Evolutionary conservation across 2,329 filamentous ascomycete species (phyloP).

Genomic region (Phialemonium atrogriseum): DNA sequence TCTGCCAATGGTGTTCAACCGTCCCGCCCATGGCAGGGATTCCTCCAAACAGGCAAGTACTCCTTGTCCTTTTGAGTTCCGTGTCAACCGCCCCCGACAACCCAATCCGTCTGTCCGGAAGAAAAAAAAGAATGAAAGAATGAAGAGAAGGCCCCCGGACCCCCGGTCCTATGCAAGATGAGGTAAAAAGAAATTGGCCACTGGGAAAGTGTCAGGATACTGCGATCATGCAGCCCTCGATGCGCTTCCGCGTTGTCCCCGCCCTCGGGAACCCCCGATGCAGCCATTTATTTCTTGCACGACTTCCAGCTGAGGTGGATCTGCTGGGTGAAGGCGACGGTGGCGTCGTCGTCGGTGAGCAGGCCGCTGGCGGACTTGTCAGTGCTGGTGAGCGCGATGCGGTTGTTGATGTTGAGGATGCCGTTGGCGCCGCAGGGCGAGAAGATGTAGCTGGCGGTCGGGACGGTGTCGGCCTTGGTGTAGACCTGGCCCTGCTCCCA

Average conservation of each 20-base stretch:
- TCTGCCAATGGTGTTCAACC: conserved; percentile 2
- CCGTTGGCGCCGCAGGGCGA: conserved; percentile 35
- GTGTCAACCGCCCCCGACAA: conserved; percentile 8
- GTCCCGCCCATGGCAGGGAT: conserved; percentile 2
- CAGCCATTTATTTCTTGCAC: conserved; percentile 14
- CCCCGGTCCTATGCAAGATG: conserved; percentile 9
- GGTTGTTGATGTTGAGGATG: conserved; percentile 40
- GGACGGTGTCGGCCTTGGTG: conserved; percentile 35
- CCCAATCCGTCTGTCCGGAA: conserved; percentile 6
- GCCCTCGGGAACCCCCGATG: background rate
- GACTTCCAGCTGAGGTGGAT: conserved; percentile 29
- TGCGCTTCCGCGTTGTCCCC: background rate
- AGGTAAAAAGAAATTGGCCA: conserved; percentile 3
- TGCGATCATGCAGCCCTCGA: conserved; percentile 1
- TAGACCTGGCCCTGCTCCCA: conserved; percentile 36
- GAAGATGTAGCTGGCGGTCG: conserved; percentile 35
- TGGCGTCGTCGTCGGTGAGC: conserved; percentile 36
- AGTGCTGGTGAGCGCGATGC: conserved; percentile 29
- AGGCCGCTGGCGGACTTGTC: conserved; percentile 27
- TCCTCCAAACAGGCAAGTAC: conserved; percentile 2
- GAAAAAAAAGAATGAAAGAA: conserved; percentile 6
- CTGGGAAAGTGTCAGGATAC: background rate
- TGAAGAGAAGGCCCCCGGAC: conserved; percentile 3
- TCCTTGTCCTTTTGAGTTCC: conserved; percentile 9
- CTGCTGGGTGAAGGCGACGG: conserved; percentile 35